A percentile compares a stretch with the other conserved stretches of the same genome.
These are phyloP conservation scores for Arthrobotrys musiformis DNA, from an alignment of 2,329 filamentous ascomycete genomes.

Conservation along the genomic window DNA sequence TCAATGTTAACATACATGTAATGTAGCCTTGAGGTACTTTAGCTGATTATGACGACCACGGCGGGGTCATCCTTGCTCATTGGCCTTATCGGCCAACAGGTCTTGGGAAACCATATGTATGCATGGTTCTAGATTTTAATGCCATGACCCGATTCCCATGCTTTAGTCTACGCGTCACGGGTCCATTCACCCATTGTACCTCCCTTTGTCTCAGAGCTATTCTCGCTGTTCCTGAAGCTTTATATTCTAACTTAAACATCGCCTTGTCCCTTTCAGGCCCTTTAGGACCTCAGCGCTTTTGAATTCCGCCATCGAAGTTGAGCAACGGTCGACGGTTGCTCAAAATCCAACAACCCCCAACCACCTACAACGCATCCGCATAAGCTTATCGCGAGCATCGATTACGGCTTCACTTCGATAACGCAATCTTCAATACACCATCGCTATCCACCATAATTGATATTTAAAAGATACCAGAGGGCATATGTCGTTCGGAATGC, in stretches of 20 bases:
- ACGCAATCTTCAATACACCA: not conserved
- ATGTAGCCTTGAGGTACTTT: not conserved
- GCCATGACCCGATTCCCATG: not conserved
- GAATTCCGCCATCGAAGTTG: not conserved
- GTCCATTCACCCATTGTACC: not conserved
- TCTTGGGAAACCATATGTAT: conserved; percentile 9
- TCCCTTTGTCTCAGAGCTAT: not conserved
- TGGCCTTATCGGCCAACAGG: conserved; percentile 6
- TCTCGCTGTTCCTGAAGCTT: not conserved
- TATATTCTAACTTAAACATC: not conserved
- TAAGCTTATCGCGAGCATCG: not conserved
- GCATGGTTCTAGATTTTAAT: not conserved
- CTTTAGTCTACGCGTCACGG: not conserved
- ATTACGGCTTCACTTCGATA: too few species aligned
- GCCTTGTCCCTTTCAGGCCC: not conserved
- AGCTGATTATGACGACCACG: not conserved
- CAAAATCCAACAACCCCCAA: conserved; percentile 39
- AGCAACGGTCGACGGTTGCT: not conserved
- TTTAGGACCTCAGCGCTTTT: not conserved
- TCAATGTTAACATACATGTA: not conserved
- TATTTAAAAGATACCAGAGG: not conserved
- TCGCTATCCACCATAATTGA: too few species aligned
- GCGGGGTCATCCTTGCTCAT: conserved; percentile 3
- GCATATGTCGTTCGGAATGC: not conserved
- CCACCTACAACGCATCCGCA: conserved; percentile 17